Evolutionary conservation across 2,329 filamentous ascomycete species (phyloP).

Genomic region (Fusarium sp.): DNA sequence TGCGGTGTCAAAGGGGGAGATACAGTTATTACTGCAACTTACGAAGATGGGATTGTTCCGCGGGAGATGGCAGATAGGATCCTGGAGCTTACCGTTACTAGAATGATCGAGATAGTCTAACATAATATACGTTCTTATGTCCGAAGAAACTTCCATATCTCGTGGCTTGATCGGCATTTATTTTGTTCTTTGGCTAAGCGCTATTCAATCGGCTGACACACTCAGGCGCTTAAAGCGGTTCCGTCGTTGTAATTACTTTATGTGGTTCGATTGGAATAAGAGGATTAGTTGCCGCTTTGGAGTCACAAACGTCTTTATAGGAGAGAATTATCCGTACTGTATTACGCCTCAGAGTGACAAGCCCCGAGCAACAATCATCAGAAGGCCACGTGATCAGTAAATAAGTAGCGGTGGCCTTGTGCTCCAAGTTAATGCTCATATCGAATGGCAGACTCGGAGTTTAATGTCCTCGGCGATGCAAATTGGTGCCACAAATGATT

Average conservation of each 20-base stretch:
- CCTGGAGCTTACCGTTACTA: background rate
- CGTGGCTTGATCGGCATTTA: background rate
- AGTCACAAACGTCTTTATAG: fast-evolving
- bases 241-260: fast-evolving
- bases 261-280: too few relatives aligned
- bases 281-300: too few relatives aligned
- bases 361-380: fast-evolving
- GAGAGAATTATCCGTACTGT: fast-evolving
- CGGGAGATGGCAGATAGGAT: background rate
- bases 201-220: fast-evolving
- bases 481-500: background rate
- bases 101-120: background rate
- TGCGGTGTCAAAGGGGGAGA: conserved; percentile 14
- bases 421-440: too few relatives aligned
- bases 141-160: fast-evolving
- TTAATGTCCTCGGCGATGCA: background rate
- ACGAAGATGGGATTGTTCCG: conserved; percentile 12
- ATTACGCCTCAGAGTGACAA: fast-evolving
- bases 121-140: fast-evolving
- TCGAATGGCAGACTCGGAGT: too few relatives aligned
- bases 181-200: fast-evolving
- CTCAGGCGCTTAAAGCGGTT: fast-evolving
- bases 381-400: fast-evolving
- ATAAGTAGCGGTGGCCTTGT: too few relatives aligned
- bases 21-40: conserved; percentile 18